Evolutionary conservation across 208 protist genomes (phyloP).

Genomic region (Trichomonas vaginalis): DNA sequence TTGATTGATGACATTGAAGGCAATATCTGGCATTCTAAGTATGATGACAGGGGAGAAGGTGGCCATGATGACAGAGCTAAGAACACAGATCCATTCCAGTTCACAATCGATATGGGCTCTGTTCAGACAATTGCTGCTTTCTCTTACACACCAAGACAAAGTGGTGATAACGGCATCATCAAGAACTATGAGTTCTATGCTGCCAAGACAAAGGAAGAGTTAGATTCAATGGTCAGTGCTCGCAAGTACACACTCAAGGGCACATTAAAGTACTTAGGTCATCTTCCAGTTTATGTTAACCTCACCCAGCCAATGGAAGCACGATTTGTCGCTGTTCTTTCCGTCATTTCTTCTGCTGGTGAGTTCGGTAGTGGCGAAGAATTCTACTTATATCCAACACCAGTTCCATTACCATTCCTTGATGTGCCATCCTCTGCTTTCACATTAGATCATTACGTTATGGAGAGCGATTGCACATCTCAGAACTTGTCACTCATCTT

Average conservation of each 20-base stretch:
- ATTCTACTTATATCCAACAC: not conserved
- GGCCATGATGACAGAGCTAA: not conserved
- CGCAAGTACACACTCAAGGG: not conserved
- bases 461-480: no score
- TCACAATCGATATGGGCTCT: not conserved
- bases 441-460: not conserved
- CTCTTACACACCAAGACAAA: constrained; percentile 7
- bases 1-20: not conserved
- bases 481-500: not conserved
- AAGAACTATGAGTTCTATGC: not conserved
- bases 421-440: not conserved
- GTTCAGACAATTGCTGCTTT: not conserved
- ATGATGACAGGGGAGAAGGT: not conserved
- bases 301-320: not conserved
- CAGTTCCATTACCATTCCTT: not conserved
- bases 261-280: not conserved
- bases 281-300: not conserved
- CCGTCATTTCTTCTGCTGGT: not conserved
- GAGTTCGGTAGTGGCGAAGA: not conserved
- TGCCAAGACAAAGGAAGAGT: not conserved
- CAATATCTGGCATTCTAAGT: not conserved
- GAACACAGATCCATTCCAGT: not conserved
- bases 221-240: no score
- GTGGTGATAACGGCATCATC: not conserved
- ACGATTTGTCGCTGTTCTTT: not conserved